Evolutionary conservation across 495 filamentous ascomycete genomes (phyloP).

Genomic region (Aspergillus cristatus): DNA sequence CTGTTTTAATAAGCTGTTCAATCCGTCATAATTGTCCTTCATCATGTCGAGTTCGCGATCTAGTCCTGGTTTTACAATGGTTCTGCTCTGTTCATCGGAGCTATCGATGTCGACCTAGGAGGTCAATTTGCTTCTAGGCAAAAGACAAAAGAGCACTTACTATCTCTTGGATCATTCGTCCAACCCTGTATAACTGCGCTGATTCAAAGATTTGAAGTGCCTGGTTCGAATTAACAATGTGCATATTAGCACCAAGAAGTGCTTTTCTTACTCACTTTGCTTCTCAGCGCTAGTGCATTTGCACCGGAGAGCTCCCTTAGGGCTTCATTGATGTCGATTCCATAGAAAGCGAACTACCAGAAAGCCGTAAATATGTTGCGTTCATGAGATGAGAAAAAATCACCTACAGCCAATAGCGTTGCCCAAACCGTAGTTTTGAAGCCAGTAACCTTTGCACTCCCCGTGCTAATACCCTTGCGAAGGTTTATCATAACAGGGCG

Average conservation of each 20-base stretch:
- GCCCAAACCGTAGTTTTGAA: slow-evolving; percentile 66
- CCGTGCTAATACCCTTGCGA: slow-evolving; percentile 62
- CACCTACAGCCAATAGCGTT: slow-evolving; percentile 44
- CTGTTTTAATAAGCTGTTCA: slow-evolving; percentile 60
- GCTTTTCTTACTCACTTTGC: slow-evolving; percentile 40
- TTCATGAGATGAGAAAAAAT: background rate
- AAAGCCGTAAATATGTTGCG: slow-evolving; percentile 8
- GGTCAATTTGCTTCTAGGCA: slow-evolving; percentile 4
- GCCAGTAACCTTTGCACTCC: slow-evolving; percentile 44
- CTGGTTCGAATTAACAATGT: slow-evolving; percentile 14
- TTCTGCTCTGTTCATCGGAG: slow-evolving; percentile 63
- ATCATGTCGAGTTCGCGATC: slow-evolving; percentile 69
- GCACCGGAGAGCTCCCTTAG: slow-evolving; percentile 52
- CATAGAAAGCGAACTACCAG: slow-evolving; percentile 54
- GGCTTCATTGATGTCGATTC: slow-evolving; percentile 58
- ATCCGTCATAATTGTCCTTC: slow-evolving; percentile 67
- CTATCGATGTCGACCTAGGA: slow-evolving; percentile 68
- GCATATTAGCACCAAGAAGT: background rate
- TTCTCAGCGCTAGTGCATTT: slow-evolving; percentile 44
- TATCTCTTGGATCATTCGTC: slow-evolving; percentile 60
- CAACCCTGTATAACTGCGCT: slow-evolving; percentile 50
- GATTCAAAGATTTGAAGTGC: slow-evolving; percentile 38
- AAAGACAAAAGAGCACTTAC: slow-evolving; percentile 14
- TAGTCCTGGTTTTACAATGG: slow-evolving; percentile 62
- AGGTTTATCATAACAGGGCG: slow-evolving; percentile 60